phyloP scores from a whole-genome alignment of 352 stramenopile genomes.

The Phytophthora kernoviae region DNA sequence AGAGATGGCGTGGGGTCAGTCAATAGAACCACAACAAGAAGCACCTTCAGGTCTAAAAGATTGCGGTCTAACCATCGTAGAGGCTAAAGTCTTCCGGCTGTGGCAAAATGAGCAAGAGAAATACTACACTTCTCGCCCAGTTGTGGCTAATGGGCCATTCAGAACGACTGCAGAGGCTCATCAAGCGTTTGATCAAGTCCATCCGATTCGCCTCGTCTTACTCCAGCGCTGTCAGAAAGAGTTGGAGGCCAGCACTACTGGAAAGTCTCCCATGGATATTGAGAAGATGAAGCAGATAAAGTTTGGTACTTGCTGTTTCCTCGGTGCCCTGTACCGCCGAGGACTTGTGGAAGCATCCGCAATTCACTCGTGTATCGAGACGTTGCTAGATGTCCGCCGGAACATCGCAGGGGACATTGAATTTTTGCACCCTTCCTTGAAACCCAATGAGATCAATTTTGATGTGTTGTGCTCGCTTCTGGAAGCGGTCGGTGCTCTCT shows the following conservation, averaged over 20 bases:
- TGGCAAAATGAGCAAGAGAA: not conserved
- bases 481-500: not conserved
- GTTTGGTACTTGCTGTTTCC: constrained; percentile 4
- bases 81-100: not conserved
- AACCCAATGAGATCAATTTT: constrained; percentile 1
- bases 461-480: constrained; percentile 2
- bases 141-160: not conserved
- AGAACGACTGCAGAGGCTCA: not conserved
- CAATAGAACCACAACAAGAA: not conserved
- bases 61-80: not conserved
- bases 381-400: constrained; percentile 2
- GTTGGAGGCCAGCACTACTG: not conserved
- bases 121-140: not conserved
- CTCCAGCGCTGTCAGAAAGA: not conserved
- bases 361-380: constrained; percentile 8
- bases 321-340: constrained; percentile 4
- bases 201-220: not conserved
- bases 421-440: not conserved
- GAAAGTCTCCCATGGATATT: not conserved
- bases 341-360: constrained; percentile 1
- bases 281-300: not conserved
- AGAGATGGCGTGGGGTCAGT: not conserved
- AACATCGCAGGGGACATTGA: constrained; percentile 5
- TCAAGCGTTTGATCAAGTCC: not conserved
- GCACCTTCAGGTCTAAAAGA: not conserved